Base-by-base conservation (phyloP, 75 land plant genomes). In the Pseudotsuga menziesii region DNA sequence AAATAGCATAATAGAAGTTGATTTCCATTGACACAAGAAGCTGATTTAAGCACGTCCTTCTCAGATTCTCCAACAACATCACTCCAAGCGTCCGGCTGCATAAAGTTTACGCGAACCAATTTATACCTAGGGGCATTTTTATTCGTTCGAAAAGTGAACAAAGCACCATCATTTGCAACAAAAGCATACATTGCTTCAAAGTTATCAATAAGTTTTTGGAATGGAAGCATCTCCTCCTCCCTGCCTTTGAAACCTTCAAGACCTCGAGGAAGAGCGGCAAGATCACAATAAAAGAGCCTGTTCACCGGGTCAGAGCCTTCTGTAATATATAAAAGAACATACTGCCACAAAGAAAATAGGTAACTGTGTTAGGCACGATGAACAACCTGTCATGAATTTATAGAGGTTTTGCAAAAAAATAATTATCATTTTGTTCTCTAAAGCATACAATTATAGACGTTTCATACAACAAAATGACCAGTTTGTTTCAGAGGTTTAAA, bases 61-160 rank as follows among this genome's bases (percentile, higher is more conserved):
- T 88, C 86, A 58, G 88, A 76, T 79, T 97, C 96, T 64, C 81
- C 82, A 57, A 97, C 73, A 5, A 97, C 85, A 79, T 93, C 94
- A 57, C 48, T 78, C 99, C 99, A 97, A 11, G 25, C 14, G 36
- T 76, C 82, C 23, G 99, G 93, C 36, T 88, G 76, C 58, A 80
- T 83, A 15, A 76, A 58, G 78, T 97, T 89, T 22, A 95, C 91
- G 12, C 93, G 81, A 13, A 87, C 90, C 74, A 97, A 17, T 73
- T 97, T 97, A 69, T 94, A 89, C 66, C 77, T 88, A 58, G 98
- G 98, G 72, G 99, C 98, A 78, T 91, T 83, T 82, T 97, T 97
- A 76, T 97, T 97, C 13, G 99, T 97, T n/a, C 73, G 76, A 67
- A 97, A 95, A 9, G 98, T 97, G 58, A 97, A 97, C 39, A 85